phyloP scores from a whole-genome alignment of 2,329 filamentous ascomycete genomes.

The Penicillium sp. region DNA sequence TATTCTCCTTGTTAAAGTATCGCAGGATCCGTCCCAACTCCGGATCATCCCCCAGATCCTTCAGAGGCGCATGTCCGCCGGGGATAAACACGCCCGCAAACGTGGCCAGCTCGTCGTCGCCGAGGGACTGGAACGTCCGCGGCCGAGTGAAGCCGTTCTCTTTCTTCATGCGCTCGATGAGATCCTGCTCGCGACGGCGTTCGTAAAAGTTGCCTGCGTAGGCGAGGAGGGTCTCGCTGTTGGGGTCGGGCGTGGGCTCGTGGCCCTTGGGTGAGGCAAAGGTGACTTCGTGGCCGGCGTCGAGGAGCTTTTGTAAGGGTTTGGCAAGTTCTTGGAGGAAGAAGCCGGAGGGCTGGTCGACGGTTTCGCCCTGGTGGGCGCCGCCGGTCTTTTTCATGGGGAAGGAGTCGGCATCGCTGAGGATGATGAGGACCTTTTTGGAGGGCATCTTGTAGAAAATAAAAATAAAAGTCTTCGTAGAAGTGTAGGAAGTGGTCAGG shows the following conservation, averaged over 20 bases:
- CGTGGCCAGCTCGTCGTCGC: conserved; percentile 34
- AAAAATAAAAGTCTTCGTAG: background rate
- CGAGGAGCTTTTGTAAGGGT: conserved; percentile 33
- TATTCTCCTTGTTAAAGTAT: conserved; percentile 37
- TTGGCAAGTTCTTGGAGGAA: conserved; percentile 39
- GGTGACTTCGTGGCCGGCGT: conserved; percentile 38
- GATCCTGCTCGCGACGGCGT: conserved; percentile 34
- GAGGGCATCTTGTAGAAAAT: conserved; percentile 11
- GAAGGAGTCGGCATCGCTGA: conserved; percentile 40
- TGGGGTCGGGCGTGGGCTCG: conserved; percentile 39
- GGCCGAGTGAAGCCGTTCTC: conserved; percentile 41
- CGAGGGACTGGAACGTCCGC: conserved; percentile 34
- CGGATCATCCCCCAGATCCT: conserved; percentile 37
- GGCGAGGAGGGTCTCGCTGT: conserved; percentile 37
- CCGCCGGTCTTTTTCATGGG: conserved; percentile 28
- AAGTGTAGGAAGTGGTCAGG: too few relatives aligned
- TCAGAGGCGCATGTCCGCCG: conserved; percentile 42
- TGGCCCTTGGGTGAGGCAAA: conserved; percentile 43
- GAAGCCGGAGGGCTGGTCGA: conserved; percentile 30
- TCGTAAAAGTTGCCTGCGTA: conserved; percentile 46
- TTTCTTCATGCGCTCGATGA: conserved; percentile 42
- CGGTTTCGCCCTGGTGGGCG: conserved; percentile 16
- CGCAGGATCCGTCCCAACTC: conserved; percentile 40
- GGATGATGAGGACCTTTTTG: conserved; percentile 42
- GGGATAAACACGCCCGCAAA: conserved; percentile 43